Evolutionary conservation across 805 yeast genomes (phyloP).

Genomic region (Saturnispora gosingensis): DNA sequence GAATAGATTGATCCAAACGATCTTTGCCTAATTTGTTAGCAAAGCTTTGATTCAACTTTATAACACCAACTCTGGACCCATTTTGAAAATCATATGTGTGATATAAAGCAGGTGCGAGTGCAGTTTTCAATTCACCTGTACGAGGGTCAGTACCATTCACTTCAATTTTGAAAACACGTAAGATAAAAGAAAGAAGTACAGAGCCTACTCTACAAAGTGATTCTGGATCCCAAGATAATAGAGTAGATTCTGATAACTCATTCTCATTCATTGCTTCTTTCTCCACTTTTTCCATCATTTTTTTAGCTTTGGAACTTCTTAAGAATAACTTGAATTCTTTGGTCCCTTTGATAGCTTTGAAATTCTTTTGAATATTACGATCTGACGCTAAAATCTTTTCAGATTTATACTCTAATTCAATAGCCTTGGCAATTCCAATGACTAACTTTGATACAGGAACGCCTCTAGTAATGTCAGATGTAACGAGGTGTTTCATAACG

Average conservation of each 20-base stretch:
- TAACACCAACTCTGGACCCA: constrained; percentile 75
- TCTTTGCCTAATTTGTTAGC: constrained; percentile 61
- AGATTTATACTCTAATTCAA: constrained; percentile 76
- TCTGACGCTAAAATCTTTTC: constrained; percentile 54
- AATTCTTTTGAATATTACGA: constrained; percentile 43
- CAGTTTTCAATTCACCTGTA: constrained; percentile 55
- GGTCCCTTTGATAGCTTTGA: constrained; percentile 39
- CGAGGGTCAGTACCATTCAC: constrained; percentile 78
- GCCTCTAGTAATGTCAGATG: constrained; percentile 71
- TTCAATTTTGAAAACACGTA: constrained; percentile 74
- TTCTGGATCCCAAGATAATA: constrained; percentile 24
- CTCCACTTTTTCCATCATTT: constrained; percentile 22
- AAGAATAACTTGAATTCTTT: constrained; percentile 33
- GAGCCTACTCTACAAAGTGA: constrained; percentile 69
- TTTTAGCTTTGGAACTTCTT: constrained; percentile 24
- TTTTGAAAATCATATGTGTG: constrained; percentile 77
- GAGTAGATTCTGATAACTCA: constrained; percentile 12
- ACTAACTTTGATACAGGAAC: constrained; percentile 80
- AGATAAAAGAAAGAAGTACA: constrained; percentile 57
- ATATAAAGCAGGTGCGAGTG: constrained; percentile 80
- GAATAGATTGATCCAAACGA: constrained; percentile 48
- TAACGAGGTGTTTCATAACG: constrained; percentile 59
- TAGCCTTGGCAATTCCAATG: constrained; percentile 68
- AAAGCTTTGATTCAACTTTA: constrained; percentile 64
- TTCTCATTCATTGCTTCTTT: constrained; percentile 11